Evolutionary conservation across 2,329 filamentous ascomycete genomes (phyloP).

Genomic region (Fusarium circinatum): DNA sequence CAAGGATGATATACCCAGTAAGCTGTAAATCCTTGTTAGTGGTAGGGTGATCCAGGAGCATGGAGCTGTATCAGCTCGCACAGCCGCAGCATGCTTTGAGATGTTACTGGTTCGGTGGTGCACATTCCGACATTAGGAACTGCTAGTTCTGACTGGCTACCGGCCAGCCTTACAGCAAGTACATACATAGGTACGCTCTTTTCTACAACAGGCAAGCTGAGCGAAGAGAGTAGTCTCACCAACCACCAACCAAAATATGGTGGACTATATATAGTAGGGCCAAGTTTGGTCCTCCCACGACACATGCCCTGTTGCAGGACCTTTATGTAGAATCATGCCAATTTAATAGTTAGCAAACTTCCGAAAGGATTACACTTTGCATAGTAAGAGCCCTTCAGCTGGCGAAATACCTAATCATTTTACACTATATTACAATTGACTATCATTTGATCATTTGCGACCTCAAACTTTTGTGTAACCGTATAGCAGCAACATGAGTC

Average conservation of each 20-base stretch:
- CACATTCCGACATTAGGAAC: background rate
- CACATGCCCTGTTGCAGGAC: background rate
- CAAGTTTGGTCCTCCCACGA: background rate
- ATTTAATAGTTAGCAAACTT: background rate
- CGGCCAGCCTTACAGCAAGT: background rate
- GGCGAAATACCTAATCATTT: background rate
- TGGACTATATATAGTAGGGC: background rate
- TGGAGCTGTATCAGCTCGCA: constrained; percentile 15
- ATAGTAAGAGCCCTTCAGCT: background rate
- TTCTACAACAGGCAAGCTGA: constrained; percentile 8
- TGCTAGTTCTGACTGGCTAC: background rate
- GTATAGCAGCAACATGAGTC: constrained; percentile 10
- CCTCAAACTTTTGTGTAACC: constrained; percentile 2
- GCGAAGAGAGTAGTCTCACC: constrained; percentile 5
- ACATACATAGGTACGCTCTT: background rate
- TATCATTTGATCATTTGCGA: background rate
- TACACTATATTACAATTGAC: constrained; percentile 31
- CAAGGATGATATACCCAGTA: background rate
- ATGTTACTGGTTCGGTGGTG: constrained; percentile 5
- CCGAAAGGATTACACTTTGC: background rate
- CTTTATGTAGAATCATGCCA: background rate
- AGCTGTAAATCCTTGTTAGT: background rate
- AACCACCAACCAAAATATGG: constrained; percentile 3
- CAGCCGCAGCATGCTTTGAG: constrained; percentile 1
- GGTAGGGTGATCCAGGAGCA: background rate